Evolutionary conservation across 179 eudicot species (phyloP), one percentile per base, ranked within the genome.

Genomic region (Actinidia arguta): DNA sequence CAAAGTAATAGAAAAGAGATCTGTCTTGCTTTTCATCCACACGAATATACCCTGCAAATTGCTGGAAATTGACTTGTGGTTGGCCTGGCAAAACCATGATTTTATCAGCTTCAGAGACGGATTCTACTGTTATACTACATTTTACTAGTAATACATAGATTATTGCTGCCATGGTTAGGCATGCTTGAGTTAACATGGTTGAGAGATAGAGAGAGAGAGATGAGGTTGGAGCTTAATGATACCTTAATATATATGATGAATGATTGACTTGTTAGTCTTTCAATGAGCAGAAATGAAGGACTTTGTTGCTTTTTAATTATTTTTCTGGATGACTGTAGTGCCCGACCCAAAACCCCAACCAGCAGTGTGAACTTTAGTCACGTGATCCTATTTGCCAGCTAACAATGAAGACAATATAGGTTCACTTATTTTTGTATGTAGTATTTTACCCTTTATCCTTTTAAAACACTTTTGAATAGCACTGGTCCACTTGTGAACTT

Each of bases 1-100:
- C 94, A 87, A 94, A 93, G 93, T 93, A 96, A 87, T 94, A 96
- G 84, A 94, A 96, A 39, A 93, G 82, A 48, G 94, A 84, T 73
- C 94, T 92, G 16, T 90, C 83, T 69, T 87, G 87, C 54, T 76
- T 86, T 48, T 82, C 88, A 88, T 92, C 95, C 17, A 95, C 90
- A 73, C 86, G 86, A 20, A 95, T 85, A 81, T 93, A 95, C 3
- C 99, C 98, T 59, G 93, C 80, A 83, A 58, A 96, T 75, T 96
- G 99, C 59, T 90, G 86, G 80, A 93, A 96, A 47, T 56, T 83
- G 44, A 93, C 97, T 70, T 74, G 56, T 17, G 98, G 98, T 64
- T 94, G 99, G 6, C 98, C 99, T 0, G 99, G 99, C 42, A 95
- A 88, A n/a, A 24, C 31, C 7, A 52, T 67, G 42, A 96, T 88